A percentile compares a stretch with the other conserved stretches of the same genome.
Conservation (phyloP, 805 yeast genomes). For the Ogataea paradorogensis region DNA sequence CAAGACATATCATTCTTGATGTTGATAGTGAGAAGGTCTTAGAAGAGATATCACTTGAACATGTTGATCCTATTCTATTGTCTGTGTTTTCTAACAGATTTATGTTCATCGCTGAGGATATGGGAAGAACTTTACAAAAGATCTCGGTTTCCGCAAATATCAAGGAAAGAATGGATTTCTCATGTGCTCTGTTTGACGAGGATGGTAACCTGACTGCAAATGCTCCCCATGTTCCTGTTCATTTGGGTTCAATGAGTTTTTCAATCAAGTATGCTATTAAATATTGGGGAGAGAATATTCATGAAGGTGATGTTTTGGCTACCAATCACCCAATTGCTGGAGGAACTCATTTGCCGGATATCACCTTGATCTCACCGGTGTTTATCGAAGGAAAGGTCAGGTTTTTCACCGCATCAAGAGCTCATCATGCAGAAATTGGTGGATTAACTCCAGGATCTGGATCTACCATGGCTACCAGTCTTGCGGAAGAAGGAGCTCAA, state of each 20-base stretch:
- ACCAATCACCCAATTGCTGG: conserved; percentile 45
- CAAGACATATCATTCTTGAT: conserved; percentile 34
- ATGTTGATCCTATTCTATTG: conserved; percentile 43
- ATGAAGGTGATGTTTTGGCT: conserved; percentile 44
- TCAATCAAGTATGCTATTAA: conserved; percentile 39
- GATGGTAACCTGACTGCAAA: conserved; percentile 35
- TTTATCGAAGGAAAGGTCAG: conserved; percentile 43
- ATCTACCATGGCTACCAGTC: conserved; percentile 52
- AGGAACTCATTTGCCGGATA: conserved; percentile 49
- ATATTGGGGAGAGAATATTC: conserved; percentile 38
- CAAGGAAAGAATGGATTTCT: conserved; percentile 47
- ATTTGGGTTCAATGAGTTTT: conserved; percentile 44
- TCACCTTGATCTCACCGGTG: conserved; percentile 58
- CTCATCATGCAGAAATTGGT: conserved; percentile 64
- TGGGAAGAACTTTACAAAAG: conserved; percentile 45
- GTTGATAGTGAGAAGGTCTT: conserved; percentile 17
- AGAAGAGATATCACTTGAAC: conserved; percentile 40
- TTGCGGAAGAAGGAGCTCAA: conserved; percentile 56
- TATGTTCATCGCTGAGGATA: conserved; percentile 50
- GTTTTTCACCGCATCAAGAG: conserved; percentile 57
- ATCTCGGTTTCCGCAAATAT: conserved; percentile 45
- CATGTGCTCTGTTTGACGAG: conserved; percentile 46
- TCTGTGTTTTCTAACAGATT: conserved; percentile 46
- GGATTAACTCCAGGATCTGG: conserved; percentile 57
- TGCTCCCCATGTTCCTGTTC: conserved; percentile 45